A percentile compares a stretch with the other conserved stretches of the same genome.
Evolutionary conservation across 169 alveolate genomes (phyloP).

Genomic region (Cryptosporidium ryanae): DNA sequence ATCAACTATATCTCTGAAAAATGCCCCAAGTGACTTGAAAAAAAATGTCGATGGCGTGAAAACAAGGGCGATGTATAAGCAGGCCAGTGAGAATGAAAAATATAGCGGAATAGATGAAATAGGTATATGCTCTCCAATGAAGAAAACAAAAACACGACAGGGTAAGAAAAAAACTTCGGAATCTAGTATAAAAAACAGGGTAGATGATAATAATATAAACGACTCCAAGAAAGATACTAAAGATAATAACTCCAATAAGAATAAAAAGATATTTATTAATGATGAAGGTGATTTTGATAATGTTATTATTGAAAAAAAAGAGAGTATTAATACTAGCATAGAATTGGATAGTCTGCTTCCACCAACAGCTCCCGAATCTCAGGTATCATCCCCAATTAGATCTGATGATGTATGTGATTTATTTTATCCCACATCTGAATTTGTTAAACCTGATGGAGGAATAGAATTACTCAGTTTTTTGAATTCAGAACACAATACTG

Average conservation of each 20-base stretch:
- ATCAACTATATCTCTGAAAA: slow-evolving; percentile 13
- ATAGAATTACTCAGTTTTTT: background rate
- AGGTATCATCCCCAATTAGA: slow-evolving; percentile 26
- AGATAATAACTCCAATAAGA: background rate
- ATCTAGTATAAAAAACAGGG: background rate
- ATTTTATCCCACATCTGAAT: background rate
- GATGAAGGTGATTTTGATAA: background rate
- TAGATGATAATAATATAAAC: background rate
- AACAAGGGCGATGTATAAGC: slow-evolving; percentile 40
- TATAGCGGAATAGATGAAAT: background rate
- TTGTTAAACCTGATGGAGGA: background rate
- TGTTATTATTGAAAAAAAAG: background rate
- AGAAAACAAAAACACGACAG: slow-evolving; percentile 25
- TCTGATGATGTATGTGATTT: background rate
- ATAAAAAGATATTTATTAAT: background rate
- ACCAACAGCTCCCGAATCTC: slow-evolving; percentile 75
- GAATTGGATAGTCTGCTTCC: slow-evolving; percentile 24
- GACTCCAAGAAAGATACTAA: background rate
- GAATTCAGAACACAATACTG: background rate
- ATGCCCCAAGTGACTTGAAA: slow-evolving; percentile 1
- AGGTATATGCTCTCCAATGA: slow-evolving; percentile 20
- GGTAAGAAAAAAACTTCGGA: background rate
- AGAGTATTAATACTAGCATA: background rate
- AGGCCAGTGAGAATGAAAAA: background rate
- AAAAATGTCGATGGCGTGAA: background rate